Evolutionary conservation across 257 asterid species (phyloP), one percentile per base, ranked within the genome.

Genomic region (Scutellaria minor): DNA sequence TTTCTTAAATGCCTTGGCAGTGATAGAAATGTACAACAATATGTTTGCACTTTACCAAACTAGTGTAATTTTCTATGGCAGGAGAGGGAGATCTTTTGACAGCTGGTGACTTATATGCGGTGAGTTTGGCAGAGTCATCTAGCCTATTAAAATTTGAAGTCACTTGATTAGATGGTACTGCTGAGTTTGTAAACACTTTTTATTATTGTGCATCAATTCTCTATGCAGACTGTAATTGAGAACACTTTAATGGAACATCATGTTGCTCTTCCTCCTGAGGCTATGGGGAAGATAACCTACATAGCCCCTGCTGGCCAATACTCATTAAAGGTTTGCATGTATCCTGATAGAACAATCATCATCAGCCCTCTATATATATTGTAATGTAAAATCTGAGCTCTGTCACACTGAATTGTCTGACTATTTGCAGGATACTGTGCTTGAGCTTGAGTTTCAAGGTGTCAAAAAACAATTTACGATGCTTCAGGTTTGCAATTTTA

Each of bases 401-500:
- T 50, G 18, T 56, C 63, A 27, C 50, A 48, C 54, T 79, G 59
- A 75, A 61, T 48, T 70, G 61, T 81, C 74, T 68, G 22, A 68
- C 65, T 42, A 68, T 77, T 45, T 82, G 81, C 94, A 95, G 99
- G 99, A 95, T 73, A 95, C 92, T 63, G 99, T 95, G 76, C 92
- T 95, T 74, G 99, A 92, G 89, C 98, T 95, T 55, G 99, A 95
- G 86, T 95, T 95, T 82, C 99, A 95, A 78, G 99, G 99, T 12
- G 96, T 95, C 80, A 92, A 82, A 80, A 95, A 95, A 81, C 81
- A 85, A 56, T 85, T 84, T 79, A 95, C 99, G 72, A 95, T 95
- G 99, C 99, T 95, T 80, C 98, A 95, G 98, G 98, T 95, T 63
- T 44, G 65, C 72, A 53, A 66, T 75, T 52, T 15, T 27, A 56